Base-by-base conservation (phyloP, 2,329 filamentous ascomycete species). In the Apiospora sp. region DNA sequence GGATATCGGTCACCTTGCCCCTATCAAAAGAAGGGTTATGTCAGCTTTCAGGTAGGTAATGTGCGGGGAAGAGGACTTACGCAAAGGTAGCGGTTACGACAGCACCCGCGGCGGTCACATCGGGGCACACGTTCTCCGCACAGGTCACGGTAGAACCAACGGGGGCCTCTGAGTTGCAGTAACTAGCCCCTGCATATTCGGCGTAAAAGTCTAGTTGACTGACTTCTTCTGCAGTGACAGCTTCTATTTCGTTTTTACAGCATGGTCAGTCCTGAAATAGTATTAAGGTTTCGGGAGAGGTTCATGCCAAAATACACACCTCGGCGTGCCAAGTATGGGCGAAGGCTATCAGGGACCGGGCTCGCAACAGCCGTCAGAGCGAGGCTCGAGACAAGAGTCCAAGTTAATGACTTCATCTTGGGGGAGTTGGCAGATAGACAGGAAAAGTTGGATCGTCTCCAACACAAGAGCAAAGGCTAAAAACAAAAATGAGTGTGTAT, bases 141-240 rank as follows among this genome's bases (percentile, higher is more conserved):
- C 89, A 91, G 49, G 78, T 79, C 27, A 90, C 76, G 22, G 75
- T 67, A 12, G 82, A 75, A 43, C 86, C 86, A 1, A 82, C 75
- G 1, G 79, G 51, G 14, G 77, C 80, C 3, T 84, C 78, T 70
- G 79, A 83, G 79, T 90, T 90, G 82, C 89, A 91, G 79, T 89
- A 89, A 3, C 85, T 82, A 4, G 88, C 86, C 1, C 82, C 84
- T 4, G 88, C 81, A 75, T 88, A 88, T 79, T 90, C 84, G 43
- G 84, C 82, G 75, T 84, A 90, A 77, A 87, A 86, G 69, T 83
- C 77, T 74, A 90, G 81, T 72, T 81, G 82, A 73, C 75, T 74
- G 19, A 86, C 77, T 3, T 75, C 27, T 19, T 51, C 46, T 19
- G 46, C 48, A 8, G 81, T 81, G 68, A 84, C 77, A 4, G 73